Base-by-base conservation (phyloP, 768 basidiomycete species). In the Tulasnella sp. region DNA sequence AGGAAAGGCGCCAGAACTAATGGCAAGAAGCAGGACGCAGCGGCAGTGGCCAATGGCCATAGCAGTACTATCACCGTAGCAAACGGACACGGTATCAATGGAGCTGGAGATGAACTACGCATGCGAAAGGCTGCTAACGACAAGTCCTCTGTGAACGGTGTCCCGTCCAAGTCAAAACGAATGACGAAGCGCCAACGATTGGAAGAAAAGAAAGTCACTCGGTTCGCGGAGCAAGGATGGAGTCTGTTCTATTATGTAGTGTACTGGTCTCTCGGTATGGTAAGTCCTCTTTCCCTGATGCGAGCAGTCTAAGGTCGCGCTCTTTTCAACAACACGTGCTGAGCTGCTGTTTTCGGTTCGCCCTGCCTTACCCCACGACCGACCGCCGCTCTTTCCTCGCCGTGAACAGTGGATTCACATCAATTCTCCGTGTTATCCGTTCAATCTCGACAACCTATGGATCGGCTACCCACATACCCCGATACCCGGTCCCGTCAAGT, bases 211-310 rank as follows among this genome's bases (percentile, higher is more conserved):
- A 89, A 87, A 74, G 88, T 94, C 47, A 79, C 91, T 62, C 84
- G 97, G 76, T 98, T 98, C 78, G 92, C 94, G 2, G 97, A 99
- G 79, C 97, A 99, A 81, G 91, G 94, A 72, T 98, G 94, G 92
- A 88, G 87, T 40, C 84, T 89, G 62, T 80, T 92, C 65, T 98
- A 96, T 80, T 94, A 92, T 78, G 81, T 86, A 44, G 71, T 86
- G 1, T 90, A 89, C 76, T 96, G 91, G 86, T 80, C 80, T 26
- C 88, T 88, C 79, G 96, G 96, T 35, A 75, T 93, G 75, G 96
- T 96, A 78, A 80, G 95, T 88, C n/a, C 69, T 68, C 69, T 74
- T 71, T 75, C 74, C 65, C n/a, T n/a, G n/a, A n/a, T 52, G 7
- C 52, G 52, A 59, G 32, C 32, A 59, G n/a, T 59, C 44, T 22